Base-by-base conservation (phyloP, 257 asterid species). In the Solanum okadae region DNA sequence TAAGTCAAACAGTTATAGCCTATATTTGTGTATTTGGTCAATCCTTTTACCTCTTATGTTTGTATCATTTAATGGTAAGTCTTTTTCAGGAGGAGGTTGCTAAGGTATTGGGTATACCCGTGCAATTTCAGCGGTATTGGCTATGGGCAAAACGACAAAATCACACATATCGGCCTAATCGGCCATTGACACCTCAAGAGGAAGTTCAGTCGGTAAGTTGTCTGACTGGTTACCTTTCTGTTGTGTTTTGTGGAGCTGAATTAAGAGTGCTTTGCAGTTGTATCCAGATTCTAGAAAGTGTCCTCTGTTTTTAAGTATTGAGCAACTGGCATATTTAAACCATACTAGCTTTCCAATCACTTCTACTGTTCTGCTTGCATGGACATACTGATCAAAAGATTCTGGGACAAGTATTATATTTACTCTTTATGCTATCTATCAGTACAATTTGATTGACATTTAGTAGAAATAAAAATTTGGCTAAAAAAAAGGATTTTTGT, bases 141-240 rank as follows among this genome's bases (percentile, higher is more conserved):
- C 90, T 93, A 77, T 96, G 98, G 98, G 98, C 98, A 56, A 96
- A 96, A 92, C 95, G 98, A 59, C 98, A 95, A 87, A 96, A 96
- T 89, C 98, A 96, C 77, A 96, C 98, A 7, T 96, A 95, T 88
- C 95, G 98, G 56, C 99, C 99, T 33, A 95, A 96, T 87, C 95
- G 98, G 82, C 95, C 98, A 34, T 92, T 96, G 90, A 93, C 93
- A 40, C 92, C 92, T 85, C 95, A 87, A 40, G 98, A 96, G 90
- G 99, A 95, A 93, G 87, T 91, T 81, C 98, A 96, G 87, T 90
- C 97, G 63, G 98, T 96, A 90, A 88, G 94, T 87, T 91, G 33
- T 87, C 40, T 34, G 49, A 70, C 67, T 29, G 88, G 88, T 63
- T 70, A 83, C 63, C 76, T 42, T 84, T 29, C 68, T 84, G 63